Percentiles rank a stretch among this genome's conserved stretches.
Evolutionary conservation across 2,329 filamentous ascomycete species (phyloP).

Genomic region (Hymenoscyphus albidus): DNA sequence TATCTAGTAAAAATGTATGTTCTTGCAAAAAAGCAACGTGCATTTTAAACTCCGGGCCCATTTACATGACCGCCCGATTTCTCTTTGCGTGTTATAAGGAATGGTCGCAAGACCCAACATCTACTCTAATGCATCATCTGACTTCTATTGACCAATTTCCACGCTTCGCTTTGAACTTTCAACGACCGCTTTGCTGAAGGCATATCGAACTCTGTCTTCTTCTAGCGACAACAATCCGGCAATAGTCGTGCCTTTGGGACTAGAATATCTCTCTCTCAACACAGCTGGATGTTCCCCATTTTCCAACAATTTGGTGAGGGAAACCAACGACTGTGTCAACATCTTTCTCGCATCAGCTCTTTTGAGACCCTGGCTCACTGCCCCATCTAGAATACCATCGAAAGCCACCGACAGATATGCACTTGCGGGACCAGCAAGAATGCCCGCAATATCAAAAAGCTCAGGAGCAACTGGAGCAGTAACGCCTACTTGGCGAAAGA

Average conservation of each 20-base stretch:
- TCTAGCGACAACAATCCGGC: conserved; percentile 70
- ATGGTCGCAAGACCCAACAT: neutral
- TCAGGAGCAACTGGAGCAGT: conserved; percentile 62
- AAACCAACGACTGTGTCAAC: conserved; percentile 72
- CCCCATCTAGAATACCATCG: conserved; percentile 73
- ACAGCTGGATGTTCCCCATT: conserved; percentile 70
- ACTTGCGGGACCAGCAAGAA: conserved; percentile 69
- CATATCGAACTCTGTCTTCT: conserved; percentile 65
- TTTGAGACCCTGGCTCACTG: conserved; percentile 73
- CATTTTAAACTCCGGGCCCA: too few species aligned
- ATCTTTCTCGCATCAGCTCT: conserved; percentile 69
- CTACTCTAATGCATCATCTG: neutral
- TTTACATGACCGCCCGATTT: neutral
- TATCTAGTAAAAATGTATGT: too few species aligned
- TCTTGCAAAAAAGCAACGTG: neutral
- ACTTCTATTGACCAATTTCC: conserved; percentile 24
- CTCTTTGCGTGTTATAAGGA: neutral
- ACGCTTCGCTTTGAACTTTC: conserved; percentile 54
- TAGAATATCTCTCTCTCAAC: conserved; percentile 69
- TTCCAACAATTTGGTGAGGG: conserved; percentile 45
- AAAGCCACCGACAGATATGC: conserved; percentile 73
- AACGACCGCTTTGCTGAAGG: conserved; percentile 62
- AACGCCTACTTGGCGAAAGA: conserved; percentile 71
- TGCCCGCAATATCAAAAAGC: conserved; percentile 69
- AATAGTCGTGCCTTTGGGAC: conserved; percentile 75